Evolutionary conservation across 441 rosid genomes (phyloP).

Genomic region (Viola pubescens): DNA sequence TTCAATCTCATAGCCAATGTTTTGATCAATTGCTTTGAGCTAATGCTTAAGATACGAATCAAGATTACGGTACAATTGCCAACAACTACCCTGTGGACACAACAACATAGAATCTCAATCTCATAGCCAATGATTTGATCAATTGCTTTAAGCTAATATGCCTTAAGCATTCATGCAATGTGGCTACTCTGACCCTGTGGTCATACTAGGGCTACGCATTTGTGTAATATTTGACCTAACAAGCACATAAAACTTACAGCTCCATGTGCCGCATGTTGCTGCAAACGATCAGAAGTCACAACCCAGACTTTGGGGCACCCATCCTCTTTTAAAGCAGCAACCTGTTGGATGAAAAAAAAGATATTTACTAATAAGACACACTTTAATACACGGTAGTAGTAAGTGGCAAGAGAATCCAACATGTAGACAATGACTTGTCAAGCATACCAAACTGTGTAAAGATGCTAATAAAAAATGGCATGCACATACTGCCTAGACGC

Average conservation of each 20-base stretch:
- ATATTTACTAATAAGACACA: conserved; percentile 11
- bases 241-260: conserved; percentile 47
- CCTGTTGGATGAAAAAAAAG: conserved; percentile 35
- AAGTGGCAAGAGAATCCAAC: conserved; percentile 5
- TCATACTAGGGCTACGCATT: no score
- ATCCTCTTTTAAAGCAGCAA: conserved; percentile 71
- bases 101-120: no score
- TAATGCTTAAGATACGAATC: no score
- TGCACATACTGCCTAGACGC: background rate
- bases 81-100: no score
- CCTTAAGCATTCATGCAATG: no score
- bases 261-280: conserved; percentile 84
- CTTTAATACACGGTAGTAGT: background rate
- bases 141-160: no score
- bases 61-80: no score
- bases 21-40: no score
- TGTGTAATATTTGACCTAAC: background rate
- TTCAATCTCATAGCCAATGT: no score
- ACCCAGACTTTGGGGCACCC: conserved; percentile 97
- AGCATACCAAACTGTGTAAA: background rate
- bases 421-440: background rate
- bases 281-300: conserved; percentile 73
- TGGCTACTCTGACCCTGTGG: no score
- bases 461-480: background rate
- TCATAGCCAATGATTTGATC: no score